Base-by-base conservation (phyloP, 805 yeast genomes). In the Barnettozyma vustinii region DNA sequence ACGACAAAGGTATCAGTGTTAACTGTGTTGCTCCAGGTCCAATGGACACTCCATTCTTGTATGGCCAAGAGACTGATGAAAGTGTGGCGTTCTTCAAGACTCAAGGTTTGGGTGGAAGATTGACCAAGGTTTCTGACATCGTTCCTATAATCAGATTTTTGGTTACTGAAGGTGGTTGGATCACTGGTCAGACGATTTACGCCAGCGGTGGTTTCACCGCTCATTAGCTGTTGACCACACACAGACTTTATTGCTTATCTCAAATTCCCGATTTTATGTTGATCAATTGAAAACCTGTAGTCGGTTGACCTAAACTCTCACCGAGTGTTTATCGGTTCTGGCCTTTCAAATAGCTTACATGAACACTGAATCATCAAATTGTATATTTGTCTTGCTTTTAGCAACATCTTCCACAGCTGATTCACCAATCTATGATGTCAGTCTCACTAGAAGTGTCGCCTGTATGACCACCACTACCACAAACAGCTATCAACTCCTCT, bases 191-290 rank as follows among this genome's bases (percentile, higher is more conserved):
- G 65, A 81, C 84, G 54, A 68, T 82, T 47, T 82, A 71, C 55
- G 82, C 83, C 45, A 72, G 75, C 43, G 85, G 85, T 54, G 87
- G 86, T 6, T 80, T 80, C 65, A 79, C 84, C 51, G 84, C 87
- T 44, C 83, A 76, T 56, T 77, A 61, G 33, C 7, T 12, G 33
- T 15, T 13, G 16, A 7, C 4, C 4, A 7, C 10, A 27, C 32
- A 9, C 4, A 10, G 33, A 13, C 16, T 15, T 13, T 15, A 30
- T 30, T 12, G 16, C 5, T 13, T 13, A 5, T 30, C 33, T 12
- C 33, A 30, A 30, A 30, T 9, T 9, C 9, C 30, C 4, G 30
- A 26, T 9, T 30, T 4, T 30, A 30, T 12, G 33, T 30, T 30
- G 33, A 15, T 30, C 7, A 7, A 30, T 12, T 26, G 30, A 26